These are phyloP conservation scores for Choricystis sp. DNA, from an alignment of 139 green algal species.

Conservation along the genomic window DNA sequence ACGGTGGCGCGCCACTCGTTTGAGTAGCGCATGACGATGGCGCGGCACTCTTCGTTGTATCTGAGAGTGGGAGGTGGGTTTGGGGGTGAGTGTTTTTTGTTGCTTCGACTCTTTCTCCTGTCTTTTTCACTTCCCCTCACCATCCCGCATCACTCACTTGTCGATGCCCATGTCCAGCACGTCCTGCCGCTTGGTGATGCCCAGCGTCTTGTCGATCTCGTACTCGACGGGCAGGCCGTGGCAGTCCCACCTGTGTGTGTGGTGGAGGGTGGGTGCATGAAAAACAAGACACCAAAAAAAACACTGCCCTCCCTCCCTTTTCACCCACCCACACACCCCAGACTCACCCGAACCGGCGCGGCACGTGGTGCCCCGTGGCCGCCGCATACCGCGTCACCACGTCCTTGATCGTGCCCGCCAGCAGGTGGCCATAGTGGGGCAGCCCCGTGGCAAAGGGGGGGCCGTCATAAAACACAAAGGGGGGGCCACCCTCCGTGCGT, in stretches of 20 bases:
- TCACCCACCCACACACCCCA: too few relatives aligned
- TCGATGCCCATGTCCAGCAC: slow-evolving; percentile 90
- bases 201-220: slow-evolving; percentile 97
- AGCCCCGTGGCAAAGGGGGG: slow-evolving; percentile 96
- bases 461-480: slow-evolving; percentile 97
- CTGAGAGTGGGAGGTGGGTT: too few relatives aligned
- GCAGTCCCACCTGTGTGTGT: too few relatives aligned
- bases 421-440: slow-evolving; percentile 96
- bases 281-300: not conserved
- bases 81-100: too few relatives aligned
- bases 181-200: slow-evolving; percentile 71
- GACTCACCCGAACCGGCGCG: slow-evolving; percentile 75
- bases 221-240: slow-evolving; percentile 97
- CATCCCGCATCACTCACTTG: too few relatives aligned
- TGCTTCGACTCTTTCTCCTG: too few relatives aligned
- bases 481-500: slow-evolving; percentile 67
- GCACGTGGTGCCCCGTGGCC: slow-evolving; percentile 75
- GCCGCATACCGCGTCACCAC: slow-evolving; percentile 91
- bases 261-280: slow-evolving; percentile 12
- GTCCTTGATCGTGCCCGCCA: slow-evolving; percentile 97
- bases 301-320: too few relatives aligned
- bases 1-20: slow-evolving; percentile 90
- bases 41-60: slow-evolving; percentile 98
- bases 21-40: slow-evolving; percentile 96
- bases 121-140: too few relatives aligned